phyloP scores from a whole-genome alignment of 2,329 filamentous ascomycete species.

The Apiospora saccharicola region DNA sequence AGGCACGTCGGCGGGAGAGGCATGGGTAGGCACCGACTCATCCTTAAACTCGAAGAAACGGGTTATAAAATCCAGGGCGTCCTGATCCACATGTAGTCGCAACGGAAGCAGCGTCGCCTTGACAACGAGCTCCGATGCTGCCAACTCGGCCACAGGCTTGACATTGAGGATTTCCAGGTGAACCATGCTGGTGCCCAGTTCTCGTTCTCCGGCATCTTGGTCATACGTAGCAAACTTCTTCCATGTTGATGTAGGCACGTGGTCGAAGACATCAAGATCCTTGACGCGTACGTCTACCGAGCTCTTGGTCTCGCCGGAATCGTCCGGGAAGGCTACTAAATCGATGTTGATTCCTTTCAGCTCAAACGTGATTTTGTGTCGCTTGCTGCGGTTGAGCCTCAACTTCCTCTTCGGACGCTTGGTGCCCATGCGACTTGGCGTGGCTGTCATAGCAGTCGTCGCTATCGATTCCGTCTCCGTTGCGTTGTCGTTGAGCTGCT shows the following conservation, averaged over 20 bases:
- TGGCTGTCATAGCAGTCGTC: conserved; percentile 72
- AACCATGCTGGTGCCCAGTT: conserved; percentile 87
- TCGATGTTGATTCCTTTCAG: conserved; percentile 85
- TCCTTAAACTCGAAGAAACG: conserved; percentile 99
- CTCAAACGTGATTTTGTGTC: conserved; percentile 96
- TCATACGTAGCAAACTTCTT: conserved; percentile 97
- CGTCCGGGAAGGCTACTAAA: conserved; percentile 79
- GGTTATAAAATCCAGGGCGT: conserved; percentile 95
- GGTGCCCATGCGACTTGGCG: conserved; percentile 56
- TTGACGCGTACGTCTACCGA: conserved; percentile 84
- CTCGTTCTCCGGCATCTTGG: conserved; percentile 83
- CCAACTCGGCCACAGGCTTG: conserved; percentile 81
- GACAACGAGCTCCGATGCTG: conserved; percentile 88
- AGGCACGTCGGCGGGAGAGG: conserved; percentile 73
- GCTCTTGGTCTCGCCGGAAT: conserved; percentile 81
- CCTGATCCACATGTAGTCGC: conserved; percentile 93
- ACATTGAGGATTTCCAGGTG: conserved; percentile 90
- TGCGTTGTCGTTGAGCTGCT: conserved; percentile 81
- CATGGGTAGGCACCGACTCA: conserved; percentile 63
- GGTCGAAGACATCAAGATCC: conserved; percentile 90
- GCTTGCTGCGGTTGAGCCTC: conserved; percentile 82
- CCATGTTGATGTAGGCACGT: conserved; percentile 95
- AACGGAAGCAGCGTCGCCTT: conserved; percentile 82
- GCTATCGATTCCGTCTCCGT: conserved; percentile 92
- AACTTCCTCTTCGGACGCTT: conserved; percentile 64